Base-by-base conservation (phyloP, 2,329 filamentous ascomycete genomes). In the Moelleriella libera region DNA sequence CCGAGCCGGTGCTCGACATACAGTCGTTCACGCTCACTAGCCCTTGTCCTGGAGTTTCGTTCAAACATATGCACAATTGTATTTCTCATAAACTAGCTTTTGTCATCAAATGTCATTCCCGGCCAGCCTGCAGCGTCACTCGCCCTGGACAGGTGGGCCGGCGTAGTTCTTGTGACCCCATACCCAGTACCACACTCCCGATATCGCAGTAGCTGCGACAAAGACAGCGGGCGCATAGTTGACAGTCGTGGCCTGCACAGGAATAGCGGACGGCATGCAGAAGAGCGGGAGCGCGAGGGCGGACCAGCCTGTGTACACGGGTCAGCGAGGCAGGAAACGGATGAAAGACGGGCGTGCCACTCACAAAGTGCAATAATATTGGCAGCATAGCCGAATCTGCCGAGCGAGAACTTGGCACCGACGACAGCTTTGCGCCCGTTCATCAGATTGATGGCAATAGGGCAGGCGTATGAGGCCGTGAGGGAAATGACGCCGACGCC, bases 211-310 rank as follows among this genome's bases (percentile, higher is more conserved):
- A 51, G 84, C 82, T 5, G 70, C 80, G 30, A 82, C 74, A 54
- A 87, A 85, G n/a, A 88, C 83, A 34, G 80, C 83, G 11, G 79
- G 79, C 1, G 82, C 83, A 62, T 85, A 88, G 70, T 88, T 88
- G 70, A 86, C 82, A 40, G 68, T 72, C 14, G 64, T 59, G 31
- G 58, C 63, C 0, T 71, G 73, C 40, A 83, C 78, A 5, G 78
- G 78, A n/a, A 84, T 66, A 42, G 64, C 63, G 0, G 78, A 73
- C 0, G 82, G 83, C 79, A 85, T 84, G 63, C 79, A 87, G 70
- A 87, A 87, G 12, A 87, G 74, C 1, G 83, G 82, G 46, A 86
- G 76, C 37, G 80, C 82, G 47, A 88, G 72, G 11, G 72, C 54
- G 47, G 78, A 82, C 83, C 83, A 87, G 46, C 66, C 76, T 80